Conservation (phyloP, 192 early-diverging fungal species). For the Chytriomyces hyalinus region DNA sequence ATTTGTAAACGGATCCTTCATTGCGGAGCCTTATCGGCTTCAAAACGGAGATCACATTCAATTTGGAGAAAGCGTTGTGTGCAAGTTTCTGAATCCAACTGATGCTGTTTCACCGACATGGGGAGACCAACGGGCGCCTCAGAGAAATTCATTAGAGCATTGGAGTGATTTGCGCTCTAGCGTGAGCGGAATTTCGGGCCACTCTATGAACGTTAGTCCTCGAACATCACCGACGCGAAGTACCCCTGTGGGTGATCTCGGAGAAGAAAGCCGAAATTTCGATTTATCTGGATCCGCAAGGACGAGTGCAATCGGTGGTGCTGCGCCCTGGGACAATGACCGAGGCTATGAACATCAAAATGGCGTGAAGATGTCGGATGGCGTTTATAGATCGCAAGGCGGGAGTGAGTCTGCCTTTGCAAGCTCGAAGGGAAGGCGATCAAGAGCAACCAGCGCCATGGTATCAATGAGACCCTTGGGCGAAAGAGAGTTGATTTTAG, state of each 20-base stretch:
- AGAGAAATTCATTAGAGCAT: not conserved
- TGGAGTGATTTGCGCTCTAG: constrained; percentile 1
- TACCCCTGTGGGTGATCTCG: too few species aligned
- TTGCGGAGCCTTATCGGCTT: constrained; percentile 18
- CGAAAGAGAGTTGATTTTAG: constrained; percentile 18
- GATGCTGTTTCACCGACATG: not conserved
- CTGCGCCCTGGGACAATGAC: too few species aligned
- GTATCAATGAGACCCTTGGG: not conserved
- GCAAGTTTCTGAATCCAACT: constrained; percentile 29
- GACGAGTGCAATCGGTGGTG: too few species aligned
- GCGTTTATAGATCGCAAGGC: not conserved
- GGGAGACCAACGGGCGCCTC: too few species aligned
- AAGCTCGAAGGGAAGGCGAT: not conserved
- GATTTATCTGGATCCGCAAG: too few species aligned
- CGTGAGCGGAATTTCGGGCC: not conserved
- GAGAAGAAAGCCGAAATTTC: too few species aligned
- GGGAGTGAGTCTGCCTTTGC: not conserved
- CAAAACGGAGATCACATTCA: constrained; percentile 27
- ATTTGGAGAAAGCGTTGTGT: constrained; percentile 16
- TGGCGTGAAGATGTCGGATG: not conserved
- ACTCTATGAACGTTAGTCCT: not conserved
- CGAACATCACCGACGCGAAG: not conserved
- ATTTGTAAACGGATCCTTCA: constrained; percentile 20
- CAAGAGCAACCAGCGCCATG: not conserved
- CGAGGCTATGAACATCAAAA: not conserved